Evolutionary conservation across 2,329 filamentous ascomycete species (phyloP).

Genomic region (Passalora sequoiae): DNA sequence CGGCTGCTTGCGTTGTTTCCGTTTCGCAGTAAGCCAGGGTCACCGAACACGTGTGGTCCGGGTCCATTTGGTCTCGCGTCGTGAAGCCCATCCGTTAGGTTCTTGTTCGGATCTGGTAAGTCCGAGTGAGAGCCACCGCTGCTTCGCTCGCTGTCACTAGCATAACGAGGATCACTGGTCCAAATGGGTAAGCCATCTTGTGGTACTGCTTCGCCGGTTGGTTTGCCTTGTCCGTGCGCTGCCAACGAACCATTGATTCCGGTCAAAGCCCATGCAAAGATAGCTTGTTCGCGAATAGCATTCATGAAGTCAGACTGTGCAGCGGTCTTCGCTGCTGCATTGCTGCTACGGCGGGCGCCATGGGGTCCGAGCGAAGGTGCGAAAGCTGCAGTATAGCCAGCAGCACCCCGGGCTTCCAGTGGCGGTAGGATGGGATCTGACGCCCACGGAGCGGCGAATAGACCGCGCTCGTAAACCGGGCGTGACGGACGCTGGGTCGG

Average conservation of each 20-base stretch:
- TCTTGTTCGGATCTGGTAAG: conserved; percentile 8
- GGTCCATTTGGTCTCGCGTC: conserved; percentile 7
- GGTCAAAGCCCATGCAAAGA: conserved; percentile 79
- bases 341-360: conserved; percentile 22
- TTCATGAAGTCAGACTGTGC: conserved; percentile 62
- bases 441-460: conserved; percentile 79
- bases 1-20: conserved; percentile 15
- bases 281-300: conserved; percentile 75
- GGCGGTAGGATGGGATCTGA: conserved; percentile 55
- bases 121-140: conserved; percentile 12
- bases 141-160: neutral
- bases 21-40: conserved; percentile 27
- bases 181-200: conserved; percentile 57
- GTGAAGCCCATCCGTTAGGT: neutral
- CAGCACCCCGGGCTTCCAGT: conserved; percentile 32
- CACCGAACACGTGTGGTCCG: conserved; percentile 28
- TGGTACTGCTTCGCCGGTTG: conserved; percentile 60
- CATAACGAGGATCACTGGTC: conserved; percentile 38
- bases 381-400: conserved; percentile 32
- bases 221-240: conserved; percentile 57
- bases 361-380: conserved; percentile 34
- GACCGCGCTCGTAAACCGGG: conserved; percentile 52
- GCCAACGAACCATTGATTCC: conserved; percentile 74
- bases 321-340: conserved; percentile 47
- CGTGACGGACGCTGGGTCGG: conserved; percentile 45